Evolutionary conservation across 345 rosid genomes (phyloP).

Genomic region (Gossypium anomalum): DNA sequence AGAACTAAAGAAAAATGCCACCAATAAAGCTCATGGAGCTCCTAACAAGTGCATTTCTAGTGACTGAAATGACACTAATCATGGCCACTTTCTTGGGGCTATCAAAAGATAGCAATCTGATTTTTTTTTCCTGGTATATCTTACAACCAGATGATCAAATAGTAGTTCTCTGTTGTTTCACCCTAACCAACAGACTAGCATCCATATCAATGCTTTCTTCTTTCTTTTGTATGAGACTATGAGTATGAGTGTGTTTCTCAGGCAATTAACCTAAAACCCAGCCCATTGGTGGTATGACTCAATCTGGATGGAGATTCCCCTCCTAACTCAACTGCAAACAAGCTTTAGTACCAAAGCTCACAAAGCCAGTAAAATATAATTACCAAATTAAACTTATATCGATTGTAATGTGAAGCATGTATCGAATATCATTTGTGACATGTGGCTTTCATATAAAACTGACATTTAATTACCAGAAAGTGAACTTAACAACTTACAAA

Average conservation of each 20-base stretch:
- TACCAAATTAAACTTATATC: background rate
- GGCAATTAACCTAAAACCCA: background rate
- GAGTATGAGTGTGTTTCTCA: background rate
- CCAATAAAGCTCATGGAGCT: background rate
- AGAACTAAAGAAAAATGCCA: background rate
- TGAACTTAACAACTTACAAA: background rate
- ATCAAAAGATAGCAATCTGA: slow-evolving; percentile 5
- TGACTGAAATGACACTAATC: slow-evolving; percentile 3
- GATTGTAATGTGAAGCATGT: background rate
- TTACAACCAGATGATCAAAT: background rate
- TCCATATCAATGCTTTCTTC: background rate
- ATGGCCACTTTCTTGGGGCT: slow-evolving; percentile 9
- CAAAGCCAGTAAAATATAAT: background rate
- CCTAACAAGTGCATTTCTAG: background rate
- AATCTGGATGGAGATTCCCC: background rate
- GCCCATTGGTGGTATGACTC: background rate
- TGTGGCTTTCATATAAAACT: background rate
- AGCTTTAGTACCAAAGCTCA: background rate
- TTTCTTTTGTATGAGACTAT: background rate
- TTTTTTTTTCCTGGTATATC: background rate
- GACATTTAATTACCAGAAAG: background rate
- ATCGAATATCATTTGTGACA: background rate
- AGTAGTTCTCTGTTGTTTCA: background rate
- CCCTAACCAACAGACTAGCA: background rate
- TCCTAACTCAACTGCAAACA: background rate